These are phyloP conservation scores for Pseudocercospora eumusae DNA, from an alignment of 2,329 filamentous ascomycete species.

Conservation along the genomic window DNA sequence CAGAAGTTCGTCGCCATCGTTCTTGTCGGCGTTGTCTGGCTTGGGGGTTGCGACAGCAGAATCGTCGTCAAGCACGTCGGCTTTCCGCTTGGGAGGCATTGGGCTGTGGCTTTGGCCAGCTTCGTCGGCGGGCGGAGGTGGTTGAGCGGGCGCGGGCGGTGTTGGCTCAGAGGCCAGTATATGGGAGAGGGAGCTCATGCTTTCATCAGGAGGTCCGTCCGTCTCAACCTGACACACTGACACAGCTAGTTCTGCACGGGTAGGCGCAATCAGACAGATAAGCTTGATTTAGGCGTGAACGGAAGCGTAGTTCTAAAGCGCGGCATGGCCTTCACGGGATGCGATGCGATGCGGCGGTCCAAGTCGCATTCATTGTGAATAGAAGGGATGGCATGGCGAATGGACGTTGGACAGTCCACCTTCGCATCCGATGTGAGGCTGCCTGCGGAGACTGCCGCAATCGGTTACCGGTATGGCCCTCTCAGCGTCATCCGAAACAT, in stretches of 20 bases:
- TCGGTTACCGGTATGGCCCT: background rate
- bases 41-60: conserved; percentile 18
- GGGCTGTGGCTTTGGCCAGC: conserved; percentile 12
- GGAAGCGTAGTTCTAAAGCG: background rate
- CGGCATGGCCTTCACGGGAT: background rate
- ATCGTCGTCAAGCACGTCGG: conserved; percentile 25
- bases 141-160: conserved; percentile 14
- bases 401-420: background rate
- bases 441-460: background rate
- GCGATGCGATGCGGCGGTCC: background rate
- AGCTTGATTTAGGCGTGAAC: background rate
- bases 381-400: background rate
- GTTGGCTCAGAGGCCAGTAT: conserved; percentile 16
- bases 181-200: conserved; percentile 20
- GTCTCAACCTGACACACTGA: background rate
- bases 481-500: conserved; percentile 1
- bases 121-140: conserved; percentile 16
- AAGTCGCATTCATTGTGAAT: background rate
- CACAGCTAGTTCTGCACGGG: no score
- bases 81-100: conserved; percentile 29
- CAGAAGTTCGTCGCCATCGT: conserved; percentile 31
- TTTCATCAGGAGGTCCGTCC: background rate
- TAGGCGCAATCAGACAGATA: conserved; percentile 1
- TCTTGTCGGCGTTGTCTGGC: conserved; percentile 15
- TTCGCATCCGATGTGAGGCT: background rate